These are phyloP conservation scores for Corymbia citriodora DNA, from an alignment of 441 rosid species.

Conservation along the genomic window DNA sequence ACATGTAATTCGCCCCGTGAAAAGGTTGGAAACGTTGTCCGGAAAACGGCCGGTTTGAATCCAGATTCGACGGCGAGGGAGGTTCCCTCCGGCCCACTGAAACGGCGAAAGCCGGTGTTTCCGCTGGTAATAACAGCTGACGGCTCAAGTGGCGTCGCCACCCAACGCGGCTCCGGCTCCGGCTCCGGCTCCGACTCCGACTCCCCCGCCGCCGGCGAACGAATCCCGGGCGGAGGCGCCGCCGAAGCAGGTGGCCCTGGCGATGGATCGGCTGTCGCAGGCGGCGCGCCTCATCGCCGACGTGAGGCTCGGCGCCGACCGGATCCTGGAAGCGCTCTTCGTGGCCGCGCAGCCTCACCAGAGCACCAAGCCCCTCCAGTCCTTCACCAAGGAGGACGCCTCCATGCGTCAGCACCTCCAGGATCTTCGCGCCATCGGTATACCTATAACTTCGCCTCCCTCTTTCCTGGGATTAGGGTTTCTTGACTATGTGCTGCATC, in stretches of 20 bases:
- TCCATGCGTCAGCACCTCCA: constrained; percentile 88
- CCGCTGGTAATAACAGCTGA: background rate
- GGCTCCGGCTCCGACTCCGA: background rate
- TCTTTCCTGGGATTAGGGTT: background rate
- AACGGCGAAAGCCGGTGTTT: background rate
- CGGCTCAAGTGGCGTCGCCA: background rate
- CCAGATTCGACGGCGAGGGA: background rate
- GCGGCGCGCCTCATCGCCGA: constrained; percentile 90
- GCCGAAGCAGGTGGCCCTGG: constrained; percentile 91
- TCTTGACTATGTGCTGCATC: background rate
- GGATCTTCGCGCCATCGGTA: constrained; percentile 76
- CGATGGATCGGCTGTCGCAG: constrained; percentile 88
- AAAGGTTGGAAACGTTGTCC: background rate
- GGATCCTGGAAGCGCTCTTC: constrained; percentile 84
- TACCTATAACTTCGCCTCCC: background rate
- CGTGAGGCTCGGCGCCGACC: constrained; percentile 85
- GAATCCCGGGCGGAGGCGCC: constrained; percentile 60
- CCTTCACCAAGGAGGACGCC: constrained; percentile 64
- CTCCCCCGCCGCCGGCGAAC: background rate
- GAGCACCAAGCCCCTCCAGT: constrained; percentile 46
- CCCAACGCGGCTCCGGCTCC: background rate
- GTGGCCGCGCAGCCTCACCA: constrained; percentile 62
- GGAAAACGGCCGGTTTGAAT: background rate
- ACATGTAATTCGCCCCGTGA: background rate
- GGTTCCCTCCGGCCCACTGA: background rate